Evolutionary conservation across 2,329 filamentous ascomycete genomes (phyloP), one percentile per base, ranked within the genome.

Genomic region (Alternaria sp.): DNA sequence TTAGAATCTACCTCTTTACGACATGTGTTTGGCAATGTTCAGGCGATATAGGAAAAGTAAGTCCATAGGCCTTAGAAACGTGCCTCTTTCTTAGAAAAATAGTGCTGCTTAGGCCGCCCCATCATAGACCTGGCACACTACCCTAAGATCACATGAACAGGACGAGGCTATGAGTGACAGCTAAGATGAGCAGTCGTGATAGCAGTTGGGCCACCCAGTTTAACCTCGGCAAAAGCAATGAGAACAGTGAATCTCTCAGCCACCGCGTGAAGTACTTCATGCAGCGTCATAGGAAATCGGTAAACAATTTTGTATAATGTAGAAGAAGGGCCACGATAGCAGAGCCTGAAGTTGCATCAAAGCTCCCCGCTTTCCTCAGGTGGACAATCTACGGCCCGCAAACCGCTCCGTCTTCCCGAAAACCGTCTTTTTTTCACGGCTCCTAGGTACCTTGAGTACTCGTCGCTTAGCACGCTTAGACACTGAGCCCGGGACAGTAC

Each of bases 371-470:
- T 23, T 29, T 23, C 46, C 24, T 8, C 36, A 39, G 40, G 4
- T 39, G 14, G 31, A 34, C 55, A 34, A 14, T 50, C 21, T 29
- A 34, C 55, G 24, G 28, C 36, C 51, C 55, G 58, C 55, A 58
- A 61, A 39, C 58, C 58, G 55, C 51, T 31, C 55, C 54, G 51
- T 54, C 44, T 58, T 58, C 42, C 55, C 54, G 51, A 29, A 44
- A 46, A 44, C 17, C 36, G 37, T 17, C 41, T 23, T 31, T 51
- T 21, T 17, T 39, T 26, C 28, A 45, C 40, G 21, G 34, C 33
- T 40, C 40, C 33, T 17, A 28, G 23, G 31, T 31, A 23, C 44
- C 21, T 37, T 21, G 7, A 21, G 39, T 46, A 42, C 28, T 41
- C 11, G 11, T 40, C 42, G 53, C 21, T 29, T 48, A 51, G 51